Evolutionary conservation across 2,329 filamentous ascomycete genomes (phyloP).

Genomic region (Verticillium longisporum): DNA sequence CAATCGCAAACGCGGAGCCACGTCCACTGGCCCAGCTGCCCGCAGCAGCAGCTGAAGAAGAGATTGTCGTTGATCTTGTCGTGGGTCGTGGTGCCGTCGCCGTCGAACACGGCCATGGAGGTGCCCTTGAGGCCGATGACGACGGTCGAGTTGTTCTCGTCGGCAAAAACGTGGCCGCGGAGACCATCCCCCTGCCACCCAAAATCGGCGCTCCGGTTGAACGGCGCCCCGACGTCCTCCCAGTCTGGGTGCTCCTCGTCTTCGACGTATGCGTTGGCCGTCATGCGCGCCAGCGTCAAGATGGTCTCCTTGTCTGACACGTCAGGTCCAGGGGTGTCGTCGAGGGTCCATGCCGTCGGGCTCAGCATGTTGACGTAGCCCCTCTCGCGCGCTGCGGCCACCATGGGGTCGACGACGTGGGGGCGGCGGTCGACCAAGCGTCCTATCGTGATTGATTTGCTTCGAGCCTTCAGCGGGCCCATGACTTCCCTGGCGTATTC

Average conservation of each 20-base stretch:
- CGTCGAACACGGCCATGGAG: constrained; percentile 84
- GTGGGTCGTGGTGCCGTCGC: constrained; percentile 93
- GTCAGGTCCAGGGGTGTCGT: constrained; percentile 73
- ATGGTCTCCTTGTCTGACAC: constrained; percentile 80
- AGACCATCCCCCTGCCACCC: constrained; percentile 89
- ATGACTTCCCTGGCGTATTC: constrained; percentile 44
- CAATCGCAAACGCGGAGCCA: constrained; percentile 95
- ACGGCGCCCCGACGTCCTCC: constrained; percentile 71
- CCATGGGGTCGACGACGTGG: constrained; percentile 69
- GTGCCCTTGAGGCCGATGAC: constrained; percentile 93
- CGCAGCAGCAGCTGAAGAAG: constrained; percentile 97
- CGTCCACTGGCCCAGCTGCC: constrained; percentile 80
- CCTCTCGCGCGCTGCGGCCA: constrained; percentile 63
- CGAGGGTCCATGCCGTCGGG: constrained; percentile 73
- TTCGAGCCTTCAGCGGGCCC: constrained; percentile 52
- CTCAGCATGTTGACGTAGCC: constrained; percentile 63
- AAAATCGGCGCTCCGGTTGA: constrained; percentile 83
- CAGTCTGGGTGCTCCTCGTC: constrained; percentile 68
- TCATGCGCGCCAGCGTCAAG: constrained; percentile 78
- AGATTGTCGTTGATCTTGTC: constrained; percentile 98
- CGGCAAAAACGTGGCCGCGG: constrained; percentile 85
- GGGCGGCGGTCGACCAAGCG: constrained; percentile 73
- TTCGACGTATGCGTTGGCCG: constrained; percentile 81
- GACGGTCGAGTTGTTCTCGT: constrained; percentile 77
- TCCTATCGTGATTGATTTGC: constrained; percentile 64